Evolutionary conservation across 2,329 filamentous ascomycete genomes (phyloP).

Genomic region (Cryphonectria naterciae): DNA sequence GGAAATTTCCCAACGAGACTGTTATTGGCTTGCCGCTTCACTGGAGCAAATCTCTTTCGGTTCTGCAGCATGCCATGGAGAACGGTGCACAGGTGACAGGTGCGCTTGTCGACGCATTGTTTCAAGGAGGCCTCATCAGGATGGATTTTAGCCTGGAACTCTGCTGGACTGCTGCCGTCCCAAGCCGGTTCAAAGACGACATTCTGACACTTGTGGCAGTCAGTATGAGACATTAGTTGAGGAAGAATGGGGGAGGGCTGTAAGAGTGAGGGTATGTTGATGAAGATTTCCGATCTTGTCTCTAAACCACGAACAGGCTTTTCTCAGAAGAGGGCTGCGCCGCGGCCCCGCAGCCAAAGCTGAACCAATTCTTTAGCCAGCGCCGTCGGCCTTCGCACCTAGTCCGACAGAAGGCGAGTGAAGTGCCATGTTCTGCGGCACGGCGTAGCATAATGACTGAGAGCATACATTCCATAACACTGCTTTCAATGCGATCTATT

Average conservation of each 20-base stretch:
- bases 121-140: conserved; percentile 6
- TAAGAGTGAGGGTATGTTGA: not conserved
- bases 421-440: no score
- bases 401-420: no score
- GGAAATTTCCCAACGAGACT: not conserved
- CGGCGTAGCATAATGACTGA: not conserved
- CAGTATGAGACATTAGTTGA: not conserved
- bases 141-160: conserved; percentile 7
- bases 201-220: not conserved
- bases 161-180: not conserved
- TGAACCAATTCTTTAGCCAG: not conserved
- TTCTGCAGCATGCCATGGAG: conserved; percentile 11
- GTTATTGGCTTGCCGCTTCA: not conserved
- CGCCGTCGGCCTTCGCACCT: no score
- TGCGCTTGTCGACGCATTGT: conserved; percentile 4
- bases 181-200: not conserved
- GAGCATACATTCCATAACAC: not conserved
- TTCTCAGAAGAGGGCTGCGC: not conserved
- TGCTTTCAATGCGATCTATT: not conserved
- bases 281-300: not conserved
- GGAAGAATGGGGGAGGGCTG: not conserved
- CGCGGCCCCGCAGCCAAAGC: not conserved
- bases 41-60: conserved; percentile 4
- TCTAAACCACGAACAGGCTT: not conserved
- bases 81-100: conserved; percentile 5